Base-by-base conservation (phyloP, 1,284 basidiomycete species). In the Gymnopus androsaceus region DNA sequence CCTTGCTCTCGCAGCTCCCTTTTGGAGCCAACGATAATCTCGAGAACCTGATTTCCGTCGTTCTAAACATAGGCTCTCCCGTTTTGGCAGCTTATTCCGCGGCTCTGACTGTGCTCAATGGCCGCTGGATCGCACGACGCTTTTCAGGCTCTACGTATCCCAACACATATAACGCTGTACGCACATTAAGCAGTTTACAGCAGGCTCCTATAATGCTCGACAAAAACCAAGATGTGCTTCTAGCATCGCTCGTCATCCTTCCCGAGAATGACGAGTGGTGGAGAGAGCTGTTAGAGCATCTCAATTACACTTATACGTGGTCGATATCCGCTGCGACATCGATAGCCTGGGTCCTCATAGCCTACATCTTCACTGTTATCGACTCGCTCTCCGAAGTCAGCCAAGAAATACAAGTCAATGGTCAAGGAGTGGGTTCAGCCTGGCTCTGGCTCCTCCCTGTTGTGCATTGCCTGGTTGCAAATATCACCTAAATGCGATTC, bases 51-150 rank as follows among this genome's bases (percentile, higher is more conserved):
- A 58, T 68, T 27, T 67, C 68, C 2, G 64, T 71, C 30, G 21
- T 74, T 1, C 63, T 73, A 6, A 67, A 69, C 0, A 61, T 76
- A 23, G 75, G 75, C 5, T 75, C 73, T 0, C 74, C 75, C 6
- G 66, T 67, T 1, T 62, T 75, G 3, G 75, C 73, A 2, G 71
- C 68, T 1, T 75, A 74, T 57, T 74, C 74, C 1, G 63, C 75
- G 6, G 66, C 64, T 3, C 53, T 75, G 21, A 75, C 75, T 1
- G 68, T 70, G 4, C 67, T 75, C 17, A 73, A 75, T 48, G 63
- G 66, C 1, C 64, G 68, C 17, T 75, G 71, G 70, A 62, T 76
- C 25, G 59, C 67, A 0, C 62, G 64, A 19, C 65, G 66, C 3
- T 73, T 77, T 49, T 50, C 62, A 4, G 58, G 54, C 8, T 61